These are phyloP conservation scores for Plasmodium inui DNA, from an alignment of 169 alveolate genomes.

Conservation along the genomic window DNA sequence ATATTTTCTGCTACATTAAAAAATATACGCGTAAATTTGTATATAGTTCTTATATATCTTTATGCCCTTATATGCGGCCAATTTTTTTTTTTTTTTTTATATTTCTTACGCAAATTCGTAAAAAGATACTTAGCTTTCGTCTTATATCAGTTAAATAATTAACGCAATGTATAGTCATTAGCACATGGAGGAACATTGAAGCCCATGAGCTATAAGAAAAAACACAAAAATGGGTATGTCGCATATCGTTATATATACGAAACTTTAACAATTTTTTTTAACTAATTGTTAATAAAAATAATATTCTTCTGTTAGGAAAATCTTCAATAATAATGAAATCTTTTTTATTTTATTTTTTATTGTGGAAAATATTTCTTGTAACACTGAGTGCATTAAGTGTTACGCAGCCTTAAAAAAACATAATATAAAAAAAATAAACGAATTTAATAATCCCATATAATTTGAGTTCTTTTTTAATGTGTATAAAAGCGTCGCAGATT, in stretches of 20 bases:
- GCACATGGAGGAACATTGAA: not conserved
- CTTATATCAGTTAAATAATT: not conserved
- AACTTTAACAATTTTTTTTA: not conserved
- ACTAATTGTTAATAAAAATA: not conserved
- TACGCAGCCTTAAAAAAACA: not conserved
- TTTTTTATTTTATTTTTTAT: not conserved
- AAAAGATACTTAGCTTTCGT: not conserved
- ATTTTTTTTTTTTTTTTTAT: not conserved
- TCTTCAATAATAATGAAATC: not conserved
- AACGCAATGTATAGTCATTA: not conserved
- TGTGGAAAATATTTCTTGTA: not conserved
- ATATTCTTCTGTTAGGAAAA: not conserved
- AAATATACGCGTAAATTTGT: not conserved
- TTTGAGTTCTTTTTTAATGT: not conserved
- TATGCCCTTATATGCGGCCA: not conserved
- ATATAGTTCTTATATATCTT: not conserved
- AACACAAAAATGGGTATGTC: not conserved
- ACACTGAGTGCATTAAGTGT: not conserved
- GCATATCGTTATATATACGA: not conserved
- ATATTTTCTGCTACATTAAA: not conserved
- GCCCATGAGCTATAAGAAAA: not conserved
- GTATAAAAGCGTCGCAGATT: not conserved
- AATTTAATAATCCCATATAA: not conserved
- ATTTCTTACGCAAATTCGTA: not conserved
- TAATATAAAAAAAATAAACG: not conserved